Conservation (phyloP, 768 basidiomycete species). For the Leccinum olivaceopallidum region DNA sequence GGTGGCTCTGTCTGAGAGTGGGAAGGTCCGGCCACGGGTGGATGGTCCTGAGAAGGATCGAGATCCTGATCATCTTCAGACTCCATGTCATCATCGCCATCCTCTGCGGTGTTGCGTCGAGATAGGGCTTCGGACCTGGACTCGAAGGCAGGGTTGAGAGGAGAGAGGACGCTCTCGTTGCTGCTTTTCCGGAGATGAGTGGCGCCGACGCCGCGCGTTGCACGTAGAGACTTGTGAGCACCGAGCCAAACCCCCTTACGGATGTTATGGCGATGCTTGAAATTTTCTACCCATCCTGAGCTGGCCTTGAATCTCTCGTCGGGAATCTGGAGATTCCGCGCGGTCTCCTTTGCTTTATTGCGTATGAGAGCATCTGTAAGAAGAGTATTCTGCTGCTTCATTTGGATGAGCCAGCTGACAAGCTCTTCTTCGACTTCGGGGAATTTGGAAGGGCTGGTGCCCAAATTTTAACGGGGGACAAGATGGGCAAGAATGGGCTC, state of each 20-base stretch:
- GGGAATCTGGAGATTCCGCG: slow-evolving; percentile 51
- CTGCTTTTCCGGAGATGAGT: slow-evolving; percentile 39
- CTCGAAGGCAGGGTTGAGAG: slow-evolving; percentile 42
- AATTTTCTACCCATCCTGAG: slow-evolving; percentile 90
- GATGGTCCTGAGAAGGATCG: slow-evolving; percentile 27
- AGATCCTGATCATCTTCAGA: slow-evolving; percentile 37
- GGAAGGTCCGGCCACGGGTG: slow-evolving; percentile 30
- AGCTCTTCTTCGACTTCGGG: slow-evolving; percentile 73
- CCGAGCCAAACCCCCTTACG: slow-evolving; percentile 61
- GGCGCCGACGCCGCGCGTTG: slow-evolving; percentile 31
- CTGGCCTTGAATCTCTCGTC: slow-evolving; percentile 88
- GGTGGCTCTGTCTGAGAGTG: slow-evolving; percentile 29
- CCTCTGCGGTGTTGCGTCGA: slow-evolving; percentile 31
- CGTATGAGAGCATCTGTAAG: slow-evolving; percentile 69
- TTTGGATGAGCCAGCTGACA: slow-evolving; percentile 57
- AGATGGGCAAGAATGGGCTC: slow-evolving; percentile 16
- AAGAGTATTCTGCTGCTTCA: slow-evolving; percentile 44
- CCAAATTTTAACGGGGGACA: slow-evolving; percentile 9
- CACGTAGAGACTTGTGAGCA: slow-evolving; percentile 36
- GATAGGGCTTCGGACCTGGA: slow-evolving; percentile 31
- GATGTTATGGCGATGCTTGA: slow-evolving; percentile 81
- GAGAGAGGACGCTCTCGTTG: slow-evolving; percentile 37
- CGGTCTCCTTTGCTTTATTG: slow-evolving; percentile 67
- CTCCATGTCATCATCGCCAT: slow-evolving; percentile 37
- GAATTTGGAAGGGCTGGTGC: slow-evolving; percentile 71